Evolutionary conservation across 805 yeast genomes (phyloP).

Genomic region (Saccharomycopsis sp.): DNA sequence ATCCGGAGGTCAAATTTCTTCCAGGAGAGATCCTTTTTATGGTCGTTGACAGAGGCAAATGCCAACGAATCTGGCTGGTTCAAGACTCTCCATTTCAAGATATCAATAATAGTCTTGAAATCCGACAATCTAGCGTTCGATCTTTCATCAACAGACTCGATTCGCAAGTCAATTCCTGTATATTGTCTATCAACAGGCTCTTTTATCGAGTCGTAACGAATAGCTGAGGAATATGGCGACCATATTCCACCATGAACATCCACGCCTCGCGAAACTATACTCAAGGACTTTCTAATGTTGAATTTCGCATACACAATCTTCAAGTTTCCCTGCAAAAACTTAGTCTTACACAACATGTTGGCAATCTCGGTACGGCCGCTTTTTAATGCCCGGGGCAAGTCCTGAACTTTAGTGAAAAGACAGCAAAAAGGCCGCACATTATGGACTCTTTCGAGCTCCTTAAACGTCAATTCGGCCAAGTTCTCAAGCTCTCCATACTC

Average conservation of each 20-base stretch:
- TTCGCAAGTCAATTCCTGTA: slow-evolving; percentile 76
- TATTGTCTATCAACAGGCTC: slow-evolving; percentile 65
- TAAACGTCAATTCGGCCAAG: slow-evolving; percentile 41
- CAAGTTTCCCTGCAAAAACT: slow-evolving; percentile 72
- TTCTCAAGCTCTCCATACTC: slow-evolving; percentile 41
- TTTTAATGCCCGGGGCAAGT: slow-evolving; percentile 76
- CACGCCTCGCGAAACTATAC: slow-evolving; percentile 64
- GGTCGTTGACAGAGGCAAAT: slow-evolving; percentile 38
- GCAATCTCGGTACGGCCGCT: slow-evolving; percentile 91
- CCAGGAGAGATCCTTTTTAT: slow-evolving; percentile 59
- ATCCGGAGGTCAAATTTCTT: slow-evolving; percentile 70
- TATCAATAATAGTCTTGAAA: slow-evolving; percentile 62
- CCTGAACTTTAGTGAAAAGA: slow-evolving; percentile 68
- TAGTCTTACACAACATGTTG: slow-evolving; percentile 73
- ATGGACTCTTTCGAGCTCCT: slow-evolving; percentile 49
- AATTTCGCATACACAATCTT: slow-evolving; percentile 79
- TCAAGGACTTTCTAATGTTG: slow-evolving; percentile 55
- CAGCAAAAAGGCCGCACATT: slow-evolving; percentile 76
- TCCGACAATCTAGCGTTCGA: slow-evolving; percentile 69
- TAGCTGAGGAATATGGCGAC: slow-evolving; percentile 68
- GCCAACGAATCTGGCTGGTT: slow-evolving; percentile 78
- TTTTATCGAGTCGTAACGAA: slow-evolving; percentile 36
- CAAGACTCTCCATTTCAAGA: slow-evolving; percentile 71
- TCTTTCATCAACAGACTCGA: slow-evolving; percentile 69
- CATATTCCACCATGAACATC: slow-evolving; percentile 79